These are phyloP conservation scores for Pestalotiopsis sp. DNA, from an alignment of 2,329 filamentous ascomycete genomes.

Conservation along the genomic window DNA sequence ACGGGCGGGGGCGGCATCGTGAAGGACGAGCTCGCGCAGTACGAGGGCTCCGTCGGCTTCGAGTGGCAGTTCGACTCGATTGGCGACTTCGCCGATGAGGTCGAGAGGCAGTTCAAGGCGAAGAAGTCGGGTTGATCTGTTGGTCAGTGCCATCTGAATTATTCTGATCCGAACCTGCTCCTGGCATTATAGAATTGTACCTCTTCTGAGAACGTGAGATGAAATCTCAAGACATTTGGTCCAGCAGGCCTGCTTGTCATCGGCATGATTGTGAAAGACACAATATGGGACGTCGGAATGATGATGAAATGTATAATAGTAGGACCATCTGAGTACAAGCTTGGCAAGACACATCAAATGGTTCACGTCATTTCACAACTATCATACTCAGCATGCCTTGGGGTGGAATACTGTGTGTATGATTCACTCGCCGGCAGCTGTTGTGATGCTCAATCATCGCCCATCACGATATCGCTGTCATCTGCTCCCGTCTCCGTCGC, in stretches of 20 bases:
- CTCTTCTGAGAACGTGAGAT: too few relatives aligned
- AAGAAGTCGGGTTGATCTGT: constrained; percentile 17
- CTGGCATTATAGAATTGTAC: too few relatives aligned
- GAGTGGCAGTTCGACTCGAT: constrained; percentile 41
- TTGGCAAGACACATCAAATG: too few relatives aligned
- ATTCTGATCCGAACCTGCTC: too few relatives aligned
- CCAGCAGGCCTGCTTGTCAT: too few relatives aligned
- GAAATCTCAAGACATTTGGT: too few relatives aligned
- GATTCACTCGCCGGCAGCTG: not conserved
- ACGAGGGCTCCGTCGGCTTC: constrained; percentile 33
- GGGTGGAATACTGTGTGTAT: not conserved
- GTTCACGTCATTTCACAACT: too few relatives aligned
- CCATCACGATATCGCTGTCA: constrained; percentile 6
- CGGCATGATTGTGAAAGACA: too few relatives aligned
- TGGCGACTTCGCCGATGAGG: constrained; percentile 41
- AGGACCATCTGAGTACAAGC: too few relatives aligned
- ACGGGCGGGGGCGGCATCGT: not conserved
- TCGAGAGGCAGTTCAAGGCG: constrained; percentile 38
- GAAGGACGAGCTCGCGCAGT: constrained; percentile 20
- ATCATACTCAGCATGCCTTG: too few relatives aligned
- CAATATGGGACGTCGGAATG: too few relatives aligned
- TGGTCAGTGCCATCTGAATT: not conserved
- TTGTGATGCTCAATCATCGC: not conserved
- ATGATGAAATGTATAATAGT: fast-evolving
- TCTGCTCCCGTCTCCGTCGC: constrained; percentile 3